These are phyloP conservation scores for Heimioporus punctisporus DNA, from an alignment of 1,284 basidiomycete genomes.

Conservation along the genomic window DNA sequence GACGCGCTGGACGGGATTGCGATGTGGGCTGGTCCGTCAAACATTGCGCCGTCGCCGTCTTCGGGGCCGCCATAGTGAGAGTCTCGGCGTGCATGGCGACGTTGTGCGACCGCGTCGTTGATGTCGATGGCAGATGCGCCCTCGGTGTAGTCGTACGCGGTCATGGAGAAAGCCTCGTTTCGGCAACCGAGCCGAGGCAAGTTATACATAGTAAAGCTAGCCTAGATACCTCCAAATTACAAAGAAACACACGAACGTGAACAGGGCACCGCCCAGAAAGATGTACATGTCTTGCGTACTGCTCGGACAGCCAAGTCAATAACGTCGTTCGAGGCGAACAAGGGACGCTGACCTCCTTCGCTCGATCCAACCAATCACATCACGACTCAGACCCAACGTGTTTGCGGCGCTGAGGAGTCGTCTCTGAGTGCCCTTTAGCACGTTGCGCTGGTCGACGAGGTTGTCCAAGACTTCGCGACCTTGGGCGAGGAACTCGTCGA, in stretches of 20 bases:
- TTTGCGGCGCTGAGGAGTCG: constrained; percentile 88
- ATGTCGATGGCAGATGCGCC: constrained; percentile 81
- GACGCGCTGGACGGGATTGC: constrained; percentile 78
- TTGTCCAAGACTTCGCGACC: constrained; percentile 90
- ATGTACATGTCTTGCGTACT: constrained; percentile 95
- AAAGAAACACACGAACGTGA: constrained; percentile 92
- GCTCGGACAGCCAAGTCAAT: constrained; percentile 20
- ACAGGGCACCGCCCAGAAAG: constrained; percentile 80
- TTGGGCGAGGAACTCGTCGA: constrained; percentile 92
- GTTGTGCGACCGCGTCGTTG: constrained; percentile 51
- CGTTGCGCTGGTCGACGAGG: constrained; percentile 87
- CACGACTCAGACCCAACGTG: constrained; percentile 87
- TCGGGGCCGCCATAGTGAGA: constrained; percentile 56
- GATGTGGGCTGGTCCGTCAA: constrained; percentile 73
- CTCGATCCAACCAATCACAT: constrained; percentile 97
- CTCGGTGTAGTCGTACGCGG: constrained; percentile 73
- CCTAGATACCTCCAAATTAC: constrained; percentile 91
- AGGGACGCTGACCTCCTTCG: constrained; percentile 65
- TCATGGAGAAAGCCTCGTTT: constrained; percentile 1
- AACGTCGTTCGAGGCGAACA: neutral
- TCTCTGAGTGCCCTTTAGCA: constrained; percentile 90
- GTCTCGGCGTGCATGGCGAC: constrained; percentile 56
- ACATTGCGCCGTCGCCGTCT: constrained; percentile 64
- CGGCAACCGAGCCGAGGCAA: neutral
- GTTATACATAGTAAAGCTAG: constrained; percentile 35